Evolutionary conservation across 228 moss, liverwort and hornwort species (phyloP).

Genomic region (Sphagnum fallax): DNA sequence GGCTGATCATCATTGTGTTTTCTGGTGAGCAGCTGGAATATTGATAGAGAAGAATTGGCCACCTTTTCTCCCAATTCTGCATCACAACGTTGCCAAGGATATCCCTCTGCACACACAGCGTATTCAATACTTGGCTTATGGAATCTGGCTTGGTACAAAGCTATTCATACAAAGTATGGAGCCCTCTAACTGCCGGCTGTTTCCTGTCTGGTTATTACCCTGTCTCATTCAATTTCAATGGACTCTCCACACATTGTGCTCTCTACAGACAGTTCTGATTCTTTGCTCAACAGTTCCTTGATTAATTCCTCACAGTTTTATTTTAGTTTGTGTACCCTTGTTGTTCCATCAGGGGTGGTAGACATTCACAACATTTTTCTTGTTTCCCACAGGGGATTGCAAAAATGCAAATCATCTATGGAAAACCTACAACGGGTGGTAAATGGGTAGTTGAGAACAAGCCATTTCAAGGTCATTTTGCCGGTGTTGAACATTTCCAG

Average conservation of each 20-base stretch:
- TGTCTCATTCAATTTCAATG: too few species aligned
- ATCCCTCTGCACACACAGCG: constrained; percentile 77
- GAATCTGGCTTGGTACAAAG: constrained; percentile 74
- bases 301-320: too few species aligned
- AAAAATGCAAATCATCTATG: constrained; percentile 78
- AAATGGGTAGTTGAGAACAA: constrained; percentile 86
- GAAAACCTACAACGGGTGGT: constrained; percentile 76
- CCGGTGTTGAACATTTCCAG: constrained; percentile 95
- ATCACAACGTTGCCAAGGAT: constrained; percentile 82
- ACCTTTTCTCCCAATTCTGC: constrained; percentile 65
- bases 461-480: constrained; percentile 55
- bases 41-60: constrained; percentile 86
- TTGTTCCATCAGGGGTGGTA: too few species aligned
- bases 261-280: too few species aligned
- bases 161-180: constrained; percentile 25
- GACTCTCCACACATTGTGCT: too few species aligned
- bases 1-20: not conserved
- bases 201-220: constrained; percentile 64
- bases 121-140: constrained; percentile 71
- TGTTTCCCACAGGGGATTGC: constrained; percentile 63
- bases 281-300: too few species aligned
- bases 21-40: constrained; percentile 56
- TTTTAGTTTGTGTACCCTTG: too few species aligned
- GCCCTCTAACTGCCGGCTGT: constrained; percentile 71
- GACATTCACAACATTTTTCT: too few species aligned